phyloP scores from a whole-genome alignment of 768 basidiomycete genomes.

The Tulasnella sp. region DNA sequence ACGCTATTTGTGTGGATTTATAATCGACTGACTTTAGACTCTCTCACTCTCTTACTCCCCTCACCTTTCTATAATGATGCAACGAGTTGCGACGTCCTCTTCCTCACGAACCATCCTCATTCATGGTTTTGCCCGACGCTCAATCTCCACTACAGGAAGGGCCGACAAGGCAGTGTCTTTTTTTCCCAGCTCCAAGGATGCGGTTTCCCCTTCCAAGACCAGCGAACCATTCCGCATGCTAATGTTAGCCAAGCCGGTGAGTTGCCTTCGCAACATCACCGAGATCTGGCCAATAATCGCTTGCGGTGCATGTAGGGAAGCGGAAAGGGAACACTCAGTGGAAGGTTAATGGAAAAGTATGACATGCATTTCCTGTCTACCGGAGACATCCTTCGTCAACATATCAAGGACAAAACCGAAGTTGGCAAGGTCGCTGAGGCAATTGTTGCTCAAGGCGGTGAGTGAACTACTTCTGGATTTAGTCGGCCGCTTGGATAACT shows the following conservation, averaged over 20 bases:
- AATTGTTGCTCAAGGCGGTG: conserved; percentile 62
- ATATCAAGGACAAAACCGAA: conserved; percentile 64
- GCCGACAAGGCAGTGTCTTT: too few species aligned
- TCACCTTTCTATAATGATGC: too few species aligned
- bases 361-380: conserved; percentile 66
- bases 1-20: too few species aligned
- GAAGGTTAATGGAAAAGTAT: conserved; percentile 64
- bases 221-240: conserved; percentile 10
- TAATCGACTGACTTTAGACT: too few species aligned
- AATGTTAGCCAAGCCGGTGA: conserved; percentile 12
- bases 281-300: not conserved
- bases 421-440: conserved; percentile 62
- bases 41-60: too few species aligned
- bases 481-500: not conserved
- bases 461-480: conserved; percentile 5
- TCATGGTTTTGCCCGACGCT: too few species aligned
- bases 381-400: conserved; percentile 73
- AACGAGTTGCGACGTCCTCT: too few species aligned
- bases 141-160: too few species aligned
- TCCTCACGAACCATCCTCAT: too few species aligned
- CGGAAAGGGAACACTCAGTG: conserved; percentile 62
- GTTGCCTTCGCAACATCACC: not conserved
- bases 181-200: too few species aligned
- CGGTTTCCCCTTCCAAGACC: too few species aligned
- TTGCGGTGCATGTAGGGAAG: conserved; percentile 20